phyloP scores from a whole-genome alignment of 371 early-diverging fungal genomes.

The Quaeritorhiza haematococci region DNA sequence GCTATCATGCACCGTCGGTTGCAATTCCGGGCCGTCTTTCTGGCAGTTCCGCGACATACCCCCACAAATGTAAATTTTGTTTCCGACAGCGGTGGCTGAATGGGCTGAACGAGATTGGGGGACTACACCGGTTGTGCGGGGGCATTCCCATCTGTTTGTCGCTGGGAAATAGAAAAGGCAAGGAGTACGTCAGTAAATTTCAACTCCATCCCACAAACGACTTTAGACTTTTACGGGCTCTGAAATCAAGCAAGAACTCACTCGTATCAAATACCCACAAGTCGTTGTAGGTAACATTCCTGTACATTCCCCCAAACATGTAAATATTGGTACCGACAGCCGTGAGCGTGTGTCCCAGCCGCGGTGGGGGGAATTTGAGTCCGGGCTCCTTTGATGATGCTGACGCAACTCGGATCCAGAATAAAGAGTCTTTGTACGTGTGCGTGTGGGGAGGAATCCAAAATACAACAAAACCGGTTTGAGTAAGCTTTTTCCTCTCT shows the following conservation, averaged over 20 bases:
- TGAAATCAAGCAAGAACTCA: too few relatives aligned
- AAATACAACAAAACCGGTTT: too few relatives aligned
- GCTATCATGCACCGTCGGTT: slow-evolving; percentile 8
- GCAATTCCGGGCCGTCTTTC: too few relatives aligned
- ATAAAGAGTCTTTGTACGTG: not conserved
- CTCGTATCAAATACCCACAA: slow-evolving; percentile 57
- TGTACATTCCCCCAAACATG: slow-evolving; percentile 55
- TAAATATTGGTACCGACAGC: slow-evolving; percentile 47
- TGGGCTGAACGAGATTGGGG: slow-evolving; percentile 14
- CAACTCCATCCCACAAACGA: not conserved
- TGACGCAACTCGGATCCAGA: slow-evolving; percentile 9
- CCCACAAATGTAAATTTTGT: slow-evolving; percentile 8
- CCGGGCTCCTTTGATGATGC: not conserved
- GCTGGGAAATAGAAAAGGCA: not conserved
- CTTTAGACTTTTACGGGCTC: not conserved
- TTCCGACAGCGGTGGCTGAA: slow-evolving; percentile 7
- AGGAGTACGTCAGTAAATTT: not conserved
- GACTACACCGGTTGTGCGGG: slow-evolving; percentile 2
- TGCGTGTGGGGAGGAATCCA: too few relatives aligned
- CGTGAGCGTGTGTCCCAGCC: slow-evolving; percentile 57
- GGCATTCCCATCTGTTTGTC: slow-evolving; percentile 7
- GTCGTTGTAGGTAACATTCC: slow-evolving; percentile 44
- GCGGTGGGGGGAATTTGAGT: slow-evolving; percentile 36
- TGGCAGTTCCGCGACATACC: slow-evolving; percentile 7
- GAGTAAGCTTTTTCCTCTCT: too few relatives aligned